Evolutionary conservation across 2,329 filamentous ascomycete genomes (phyloP).

Genomic region (Colletotrichum filicis): DNA sequence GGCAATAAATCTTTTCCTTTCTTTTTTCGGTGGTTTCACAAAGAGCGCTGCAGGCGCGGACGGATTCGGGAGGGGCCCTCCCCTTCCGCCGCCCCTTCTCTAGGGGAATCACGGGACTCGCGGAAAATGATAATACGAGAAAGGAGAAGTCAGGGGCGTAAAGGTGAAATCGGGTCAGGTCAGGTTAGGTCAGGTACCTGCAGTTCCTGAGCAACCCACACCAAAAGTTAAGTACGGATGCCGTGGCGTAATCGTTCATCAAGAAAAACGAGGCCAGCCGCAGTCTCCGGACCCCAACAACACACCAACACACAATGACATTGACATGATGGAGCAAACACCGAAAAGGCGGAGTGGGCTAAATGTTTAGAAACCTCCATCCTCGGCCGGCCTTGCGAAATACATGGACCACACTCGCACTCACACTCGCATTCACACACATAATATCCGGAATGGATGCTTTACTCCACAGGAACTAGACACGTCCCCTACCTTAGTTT

Average conservation of each 20-base stretch:
- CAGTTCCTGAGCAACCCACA: too few species aligned
- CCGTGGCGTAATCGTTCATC: slow-evolving; percentile 13
- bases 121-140: slow-evolving; percentile 16
- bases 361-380: background rate
- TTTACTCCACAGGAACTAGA: background rate
- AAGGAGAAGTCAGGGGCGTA: slow-evolving; percentile 6
- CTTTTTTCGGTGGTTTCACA: slow-evolving; percentile 7
- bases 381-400: background rate
- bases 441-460: background rate
- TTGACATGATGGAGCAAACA: background rate
- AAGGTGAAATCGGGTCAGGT: too few species aligned
- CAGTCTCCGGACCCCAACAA: background rate
- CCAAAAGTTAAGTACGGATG: background rate
- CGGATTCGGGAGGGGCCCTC: background rate
- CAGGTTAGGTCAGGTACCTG: background rate
- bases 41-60: slow-evolving; percentile 6
- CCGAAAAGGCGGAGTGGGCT: background rate
- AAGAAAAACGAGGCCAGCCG: background rate
- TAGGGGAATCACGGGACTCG: background rate
- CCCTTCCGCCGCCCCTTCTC: background rate
- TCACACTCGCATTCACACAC: too few species aligned
- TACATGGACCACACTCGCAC: too few species aligned
- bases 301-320: too few species aligned
- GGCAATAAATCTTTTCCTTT: too few species aligned
- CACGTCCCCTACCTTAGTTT: background rate